Evolutionary conservation across 805 yeast species (phyloP).

Genomic region (Nakazawaea laoshanensis): DNA sequence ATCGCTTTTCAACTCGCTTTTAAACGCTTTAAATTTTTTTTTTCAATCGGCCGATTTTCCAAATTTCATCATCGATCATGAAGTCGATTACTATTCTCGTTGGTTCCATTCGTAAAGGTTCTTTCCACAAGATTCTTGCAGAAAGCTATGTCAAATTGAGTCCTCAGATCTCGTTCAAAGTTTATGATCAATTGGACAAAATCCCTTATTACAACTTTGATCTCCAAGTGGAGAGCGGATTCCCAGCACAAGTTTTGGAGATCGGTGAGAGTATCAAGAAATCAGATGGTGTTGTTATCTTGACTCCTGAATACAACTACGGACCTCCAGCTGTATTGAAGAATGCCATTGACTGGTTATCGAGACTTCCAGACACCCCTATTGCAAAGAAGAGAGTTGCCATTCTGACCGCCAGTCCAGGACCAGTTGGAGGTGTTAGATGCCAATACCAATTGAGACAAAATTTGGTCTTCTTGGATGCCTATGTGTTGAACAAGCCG

Average conservation of each 20-base stretch:
- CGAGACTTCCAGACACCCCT: conserved; percentile 6
- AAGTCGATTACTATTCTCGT: conserved; percentile 6
- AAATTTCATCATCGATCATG: neutral
- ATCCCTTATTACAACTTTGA: conserved; percentile 6
- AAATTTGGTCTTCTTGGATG: conserved; percentile 4
- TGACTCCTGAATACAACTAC: conserved; percentile 8
- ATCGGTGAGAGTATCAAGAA: conserved; percentile 2
- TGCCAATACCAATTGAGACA: conserved; percentile 6
- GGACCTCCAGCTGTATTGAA: conserved; percentile 3
- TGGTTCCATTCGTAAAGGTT: conserved; percentile 5
- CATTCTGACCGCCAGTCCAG: conserved; percentile 1
- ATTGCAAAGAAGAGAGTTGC: conserved; percentile 5
- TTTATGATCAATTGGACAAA: conserved; percentile 3
- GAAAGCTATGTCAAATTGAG: conserved; percentile 3
- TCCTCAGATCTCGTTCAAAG: conserved; percentile 5
- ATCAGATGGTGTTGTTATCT: conserved; percentile 5
- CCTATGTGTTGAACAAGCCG: conserved; percentile 5
- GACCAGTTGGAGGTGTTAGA: conserved; percentile 5
- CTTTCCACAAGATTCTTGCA: conserved; percentile 7
- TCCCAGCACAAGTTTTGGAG: conserved; percentile 2
- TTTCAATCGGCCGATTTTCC: too few species aligned
- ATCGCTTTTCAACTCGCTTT: too few species aligned
- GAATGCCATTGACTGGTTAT: conserved; percentile 7
- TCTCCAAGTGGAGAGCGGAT: conserved; percentile 2
- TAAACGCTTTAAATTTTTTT: too few species aligned